Percentiles rank a stretch among this genome's conserved stretches.
phyloP scores from a whole-genome alignment of 2,329 filamentous ascomycete species.

The Botrytis fabae region DNA sequence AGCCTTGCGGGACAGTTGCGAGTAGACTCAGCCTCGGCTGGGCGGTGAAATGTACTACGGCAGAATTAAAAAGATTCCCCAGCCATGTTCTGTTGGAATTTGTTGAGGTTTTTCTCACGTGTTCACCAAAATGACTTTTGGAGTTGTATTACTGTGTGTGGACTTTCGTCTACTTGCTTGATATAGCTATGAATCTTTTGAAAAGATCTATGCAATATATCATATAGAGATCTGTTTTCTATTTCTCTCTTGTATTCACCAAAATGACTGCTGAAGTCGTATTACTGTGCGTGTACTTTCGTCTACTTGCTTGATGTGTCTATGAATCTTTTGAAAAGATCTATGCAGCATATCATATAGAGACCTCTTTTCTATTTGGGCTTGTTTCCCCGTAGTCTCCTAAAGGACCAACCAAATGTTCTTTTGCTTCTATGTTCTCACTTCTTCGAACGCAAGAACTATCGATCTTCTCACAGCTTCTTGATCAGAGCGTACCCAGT shows the following conservation, averaged over 20 bases:
- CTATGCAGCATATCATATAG: not conserved
- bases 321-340: too few species aligned
- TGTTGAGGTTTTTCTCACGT: not conserved
- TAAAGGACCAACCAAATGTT: not conserved
- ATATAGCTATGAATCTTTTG: not conserved
- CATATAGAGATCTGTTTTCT: too few species aligned
- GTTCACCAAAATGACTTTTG: too few species aligned
- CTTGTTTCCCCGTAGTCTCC: not conserved
- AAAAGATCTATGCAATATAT: too few species aligned
- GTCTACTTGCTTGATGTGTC: not conserved
- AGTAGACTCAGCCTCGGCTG: not conserved
- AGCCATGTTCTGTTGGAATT: not conserved
- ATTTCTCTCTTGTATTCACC: not conserved
- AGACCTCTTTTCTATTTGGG: not conserved
- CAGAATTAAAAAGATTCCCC: not conserved
- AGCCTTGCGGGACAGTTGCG: not conserved
- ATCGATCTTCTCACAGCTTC: not conserved
- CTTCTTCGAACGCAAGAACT: not conserved
- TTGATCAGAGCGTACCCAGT: conserved; percentile 3
- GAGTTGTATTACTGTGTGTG: not conserved
- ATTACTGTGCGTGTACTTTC: not conserved
- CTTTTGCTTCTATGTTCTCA: not conserved
- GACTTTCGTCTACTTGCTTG: not conserved
- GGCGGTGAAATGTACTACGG: not conserved
- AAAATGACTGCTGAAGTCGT: not conserved